Percentiles rank a stretch among this genome's conserved stretches.
phyloP scores from a whole-genome alignment of 352 stramenopile species.

The Pelagophyceae sp. region DNA sequence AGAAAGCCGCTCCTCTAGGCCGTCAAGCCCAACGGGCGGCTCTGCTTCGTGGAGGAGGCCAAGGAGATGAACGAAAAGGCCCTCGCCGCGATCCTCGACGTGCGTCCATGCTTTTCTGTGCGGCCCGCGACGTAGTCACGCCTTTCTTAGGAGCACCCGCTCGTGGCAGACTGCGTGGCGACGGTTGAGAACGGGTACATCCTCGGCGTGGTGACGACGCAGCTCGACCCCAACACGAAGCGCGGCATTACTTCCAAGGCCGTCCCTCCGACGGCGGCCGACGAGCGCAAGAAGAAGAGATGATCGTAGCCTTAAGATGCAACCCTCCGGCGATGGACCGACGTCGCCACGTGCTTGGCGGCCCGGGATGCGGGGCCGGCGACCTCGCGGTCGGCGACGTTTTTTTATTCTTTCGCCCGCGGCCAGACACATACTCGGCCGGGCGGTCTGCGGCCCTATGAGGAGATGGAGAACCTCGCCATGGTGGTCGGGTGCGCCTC shows the following conservation, averaged over 20 bases:
- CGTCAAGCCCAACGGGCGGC: slow-evolving; percentile 5
- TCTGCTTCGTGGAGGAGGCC: neutral
- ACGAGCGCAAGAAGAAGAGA: too few species aligned
- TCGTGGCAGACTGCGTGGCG: slow-evolving; percentile 4
- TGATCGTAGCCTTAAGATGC: too few species aligned
- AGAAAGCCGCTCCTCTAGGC: neutral
- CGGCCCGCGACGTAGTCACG: neutral
- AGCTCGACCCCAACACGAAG: neutral
- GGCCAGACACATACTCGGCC: too few species aligned
- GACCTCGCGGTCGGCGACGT: too few species aligned
- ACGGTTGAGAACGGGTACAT: neutral
- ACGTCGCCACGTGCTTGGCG: too few species aligned
- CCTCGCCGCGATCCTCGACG: neutral
- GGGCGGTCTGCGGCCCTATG: too few species aligned
- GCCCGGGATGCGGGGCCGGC: too few species aligned
- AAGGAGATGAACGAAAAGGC: neutral
- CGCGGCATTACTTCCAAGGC: too few species aligned
- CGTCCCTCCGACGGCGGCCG: too few species aligned
- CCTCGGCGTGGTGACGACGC: slow-evolving; percentile 6
- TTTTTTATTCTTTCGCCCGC: too few species aligned
- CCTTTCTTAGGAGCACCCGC: neutral
- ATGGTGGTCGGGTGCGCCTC: slow-evolving; percentile 13
- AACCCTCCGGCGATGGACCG: too few species aligned
- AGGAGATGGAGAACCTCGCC: neutral
- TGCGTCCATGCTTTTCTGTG: neutral